Percentiles rank a stretch among this genome's conserved stretches.
phyloP scores from a whole-genome alignment of 2,329 filamentous ascomycete genomes.

The Sphaerulina vaccinii region DNA sequence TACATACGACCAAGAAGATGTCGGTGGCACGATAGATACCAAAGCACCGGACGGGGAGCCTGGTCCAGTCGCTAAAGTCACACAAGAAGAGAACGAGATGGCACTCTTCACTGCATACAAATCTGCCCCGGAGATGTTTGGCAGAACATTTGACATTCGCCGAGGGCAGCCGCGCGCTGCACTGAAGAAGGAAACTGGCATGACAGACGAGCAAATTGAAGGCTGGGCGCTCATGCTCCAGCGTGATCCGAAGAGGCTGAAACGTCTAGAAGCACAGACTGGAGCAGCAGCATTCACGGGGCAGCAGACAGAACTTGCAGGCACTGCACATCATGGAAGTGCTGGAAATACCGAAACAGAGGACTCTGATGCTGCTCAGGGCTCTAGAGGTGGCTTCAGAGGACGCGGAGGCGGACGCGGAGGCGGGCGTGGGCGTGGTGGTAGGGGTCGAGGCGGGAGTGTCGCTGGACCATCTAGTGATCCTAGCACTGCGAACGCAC shows the following conservation, averaged over 20 bases:
- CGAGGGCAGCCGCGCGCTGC: conserved; percentile 61
- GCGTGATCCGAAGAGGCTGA: conserved; percentile 67
- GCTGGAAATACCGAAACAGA: conserved; percentile 58
- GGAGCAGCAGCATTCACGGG: conserved; percentile 62
- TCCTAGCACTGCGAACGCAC: conserved; percentile 68
- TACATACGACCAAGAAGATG: conserved; percentile 89
- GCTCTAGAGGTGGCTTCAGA: conserved; percentile 42
- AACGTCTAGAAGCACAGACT: conserved; percentile 69
- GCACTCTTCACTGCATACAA: conserved; percentile 71
- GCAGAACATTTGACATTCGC: conserved; percentile 68
- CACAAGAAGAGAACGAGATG: conserved; percentile 59
- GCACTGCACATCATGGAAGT: conserved; percentile 63
- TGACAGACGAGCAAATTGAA: conserved; percentile 92
- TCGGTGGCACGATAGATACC: conserved; percentile 81
- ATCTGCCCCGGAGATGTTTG: conserved; percentile 64
- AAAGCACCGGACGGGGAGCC: conserved; percentile 52
- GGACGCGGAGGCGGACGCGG: conserved; percentile 52
- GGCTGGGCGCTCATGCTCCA: conserved; percentile 88
- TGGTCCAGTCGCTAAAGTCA: conserved; percentile 44
- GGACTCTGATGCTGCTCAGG: conserved; percentile 51
- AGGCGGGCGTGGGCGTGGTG: conserved; percentile 49
- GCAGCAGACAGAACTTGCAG: conserved; percentile 61
- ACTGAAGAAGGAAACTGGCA: conserved; percentile 72
- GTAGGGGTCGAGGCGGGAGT: conserved; percentile 47
- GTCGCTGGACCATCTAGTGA: conserved; percentile 66